Conservation (phyloP, 2,329 filamentous ascomycete species). For the Pseudogymnoascus sp. region DNA sequence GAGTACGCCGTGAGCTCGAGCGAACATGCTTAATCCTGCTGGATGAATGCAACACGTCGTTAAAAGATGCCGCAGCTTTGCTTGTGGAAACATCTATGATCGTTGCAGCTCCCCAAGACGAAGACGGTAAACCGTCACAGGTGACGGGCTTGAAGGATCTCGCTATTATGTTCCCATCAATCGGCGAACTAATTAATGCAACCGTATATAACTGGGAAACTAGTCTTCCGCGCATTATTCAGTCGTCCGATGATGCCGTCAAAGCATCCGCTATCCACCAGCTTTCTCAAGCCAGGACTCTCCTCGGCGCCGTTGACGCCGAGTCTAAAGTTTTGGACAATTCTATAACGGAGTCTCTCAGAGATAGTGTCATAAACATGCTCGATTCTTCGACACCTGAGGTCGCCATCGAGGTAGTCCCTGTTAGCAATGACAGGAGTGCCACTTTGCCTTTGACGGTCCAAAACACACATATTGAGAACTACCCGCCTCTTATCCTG, state of each 20-base stretch:
- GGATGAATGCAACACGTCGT: slow-evolving; percentile 68
- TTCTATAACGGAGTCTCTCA: slow-evolving; percentile 59
- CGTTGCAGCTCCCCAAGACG: slow-evolving; percentile 48
- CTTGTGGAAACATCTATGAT: slow-evolving; percentile 77
- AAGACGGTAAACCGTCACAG: slow-evolving; percentile 29
- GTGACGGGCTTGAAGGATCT: slow-evolving; percentile 52
- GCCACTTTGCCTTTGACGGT: slow-evolving; percentile 25
- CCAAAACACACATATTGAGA: slow-evolving; percentile 16
- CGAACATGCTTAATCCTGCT: slow-evolving; percentile 67
- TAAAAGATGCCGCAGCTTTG: slow-evolving; percentile 62
- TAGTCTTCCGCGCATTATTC: slow-evolving; percentile 75
- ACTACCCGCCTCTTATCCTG: slow-evolving; percentile 57
- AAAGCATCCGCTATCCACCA: slow-evolving; percentile 69
- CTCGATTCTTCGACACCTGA: slow-evolving; percentile 21
- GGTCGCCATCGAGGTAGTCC: slow-evolving; percentile 21
- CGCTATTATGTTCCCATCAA: slow-evolving; percentile 51
- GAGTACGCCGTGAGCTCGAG: slow-evolving; percentile 62
- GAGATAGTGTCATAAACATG: slow-evolving; percentile 58
- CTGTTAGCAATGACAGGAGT: slow-evolving; percentile 14
- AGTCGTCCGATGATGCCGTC: slow-evolving; percentile 70
- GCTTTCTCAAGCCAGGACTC: slow-evolving; percentile 63
- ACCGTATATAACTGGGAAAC: slow-evolving; percentile 75
- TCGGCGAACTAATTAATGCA: slow-evolving; percentile 59
- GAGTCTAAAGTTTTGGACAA: slow-evolving; percentile 62
- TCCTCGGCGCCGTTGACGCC: slow-evolving; percentile 57